Evolutionary conservation across 139 green algal species (phyloP).

Genomic region (Picochlorum costavermella): DNA sequence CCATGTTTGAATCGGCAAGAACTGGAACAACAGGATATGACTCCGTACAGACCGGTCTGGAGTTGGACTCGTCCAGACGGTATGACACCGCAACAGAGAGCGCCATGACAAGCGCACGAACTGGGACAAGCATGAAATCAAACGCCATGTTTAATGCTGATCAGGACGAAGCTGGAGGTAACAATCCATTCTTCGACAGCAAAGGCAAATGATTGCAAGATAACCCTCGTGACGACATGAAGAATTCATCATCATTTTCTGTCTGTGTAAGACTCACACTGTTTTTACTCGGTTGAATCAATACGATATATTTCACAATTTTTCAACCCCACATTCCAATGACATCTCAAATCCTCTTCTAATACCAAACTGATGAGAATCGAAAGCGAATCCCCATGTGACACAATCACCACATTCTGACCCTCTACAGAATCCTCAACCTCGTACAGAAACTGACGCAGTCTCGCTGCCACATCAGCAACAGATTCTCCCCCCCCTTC

Average conservation of each 20-base stretch:
- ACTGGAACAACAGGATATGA: conserved; percentile 6
- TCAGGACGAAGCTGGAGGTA: neutral
- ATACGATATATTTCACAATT: conserved; percentile 35
- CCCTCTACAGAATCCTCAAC: conserved; percentile 30
- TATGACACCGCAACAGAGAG: conserved; percentile 7
- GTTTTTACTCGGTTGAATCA: neutral
- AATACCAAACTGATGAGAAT: conserved; percentile 36
- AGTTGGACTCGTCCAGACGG: conserved; percentile 5
- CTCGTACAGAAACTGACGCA: conserved; percentile 23
- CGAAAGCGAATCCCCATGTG: conserved; percentile 51
- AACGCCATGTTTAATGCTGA: conserved; percentile 1
- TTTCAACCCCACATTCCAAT: conserved; percentile 35
- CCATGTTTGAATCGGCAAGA: conserved; percentile 23
- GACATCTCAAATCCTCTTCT: conserved; percentile 20
- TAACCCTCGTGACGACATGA: neutral
- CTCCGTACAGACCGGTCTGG: neutral
- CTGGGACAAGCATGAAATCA: neutral
- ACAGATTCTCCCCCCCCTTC: conserved; percentile 46
- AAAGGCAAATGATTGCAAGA: neutral
- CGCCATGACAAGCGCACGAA: neutral
- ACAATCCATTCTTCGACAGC: neutral
- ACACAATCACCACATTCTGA: conserved; percentile 40
- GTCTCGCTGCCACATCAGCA: conserved; percentile 29
- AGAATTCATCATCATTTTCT: neutral
- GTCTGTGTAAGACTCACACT: neutral